Conservation (phyloP, 2,329 filamentous ascomycete species). For the Colletotrichum eleusines region DNA sequence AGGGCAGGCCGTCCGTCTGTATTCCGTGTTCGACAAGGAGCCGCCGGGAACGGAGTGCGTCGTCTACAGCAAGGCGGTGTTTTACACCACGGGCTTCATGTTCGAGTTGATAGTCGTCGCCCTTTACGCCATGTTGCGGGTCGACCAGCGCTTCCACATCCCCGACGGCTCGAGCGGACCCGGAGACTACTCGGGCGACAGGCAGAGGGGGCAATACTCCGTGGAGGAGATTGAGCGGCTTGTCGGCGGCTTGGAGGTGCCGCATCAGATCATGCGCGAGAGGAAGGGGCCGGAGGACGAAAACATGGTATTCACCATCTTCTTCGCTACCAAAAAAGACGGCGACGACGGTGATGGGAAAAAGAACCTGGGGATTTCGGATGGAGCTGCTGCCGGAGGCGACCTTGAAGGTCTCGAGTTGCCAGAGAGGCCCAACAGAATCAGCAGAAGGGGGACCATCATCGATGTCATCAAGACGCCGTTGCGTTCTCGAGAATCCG, state of each 20-base stretch:
- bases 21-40: slow-evolving; percentile 46
- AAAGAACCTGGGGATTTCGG: not conserved
- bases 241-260: slow-evolving; percentile 33
- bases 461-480: slow-evolving; percentile 30
- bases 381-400: not conserved
- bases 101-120: slow-evolving; percentile 49
- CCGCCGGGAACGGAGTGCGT: slow-evolving; percentile 44
- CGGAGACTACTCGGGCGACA: slow-evolving; percentile 45
- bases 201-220: slow-evolving; percentile 30
- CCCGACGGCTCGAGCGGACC: slow-evolving; percentile 48
- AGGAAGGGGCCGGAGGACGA: slow-evolving; percentile 27
- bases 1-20: slow-evolving; percentile 45
- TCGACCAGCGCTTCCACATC: slow-evolving; percentile 49
- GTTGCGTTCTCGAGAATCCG: not conserved
- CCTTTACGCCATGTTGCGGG: slow-evolving; percentile 46
- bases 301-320: slow-evolving; percentile 38
- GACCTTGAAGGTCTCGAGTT: slow-evolving; percentile 4
- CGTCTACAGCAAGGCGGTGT: slow-evolving; percentile 50
- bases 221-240: slow-evolving; percentile 41
- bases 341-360: not conserved
- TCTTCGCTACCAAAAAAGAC: slow-evolving; percentile 31
- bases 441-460: slow-evolving; percentile 38
- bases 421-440: slow-evolving; percentile 32
- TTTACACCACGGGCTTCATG: slow-evolving; percentile 53
- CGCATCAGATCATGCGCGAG: slow-evolving; percentile 42